Evolutionary conservation across 2,329 filamentous ascomycete genomes (phyloP), one percentile per base, ranked within the genome.

Genomic region (Harringtonia lauricola): DNA sequence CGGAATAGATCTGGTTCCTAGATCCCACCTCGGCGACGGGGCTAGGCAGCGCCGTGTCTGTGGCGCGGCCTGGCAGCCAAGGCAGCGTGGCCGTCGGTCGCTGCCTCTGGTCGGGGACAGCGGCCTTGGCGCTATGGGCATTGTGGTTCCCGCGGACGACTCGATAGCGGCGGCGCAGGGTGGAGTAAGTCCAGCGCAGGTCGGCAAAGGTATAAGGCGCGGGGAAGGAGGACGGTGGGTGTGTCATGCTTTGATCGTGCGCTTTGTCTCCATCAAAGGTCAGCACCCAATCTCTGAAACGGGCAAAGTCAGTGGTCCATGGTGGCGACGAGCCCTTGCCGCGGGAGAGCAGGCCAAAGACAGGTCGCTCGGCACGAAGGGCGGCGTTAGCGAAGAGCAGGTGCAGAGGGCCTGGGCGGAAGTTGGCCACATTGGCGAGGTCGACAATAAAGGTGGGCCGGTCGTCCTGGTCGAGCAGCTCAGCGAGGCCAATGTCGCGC

Each of bases 371-470:
- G 1, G 72, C 69, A 41, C 79, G 75, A 42, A 90, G 63, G 3
- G 82, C 73, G 10, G 71, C 66, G 56, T 90, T 92, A 26, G 74
- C 72, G 57, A 83, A 89, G 0, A 86, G 52, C 8, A 86, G 69
- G 26, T 74, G 69, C 31, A 89, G 59, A 2, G 67, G 66, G 0
- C 71, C 70, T 1, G 70, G 64, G 19, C 62, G 64, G 38, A 67
- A 69, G 51, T 79, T 81, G n/a, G 63, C 59, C 2, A 67, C 59
- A 53, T 81, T 76, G 8, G 67, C 66, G 41, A 85, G 62, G 54
- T 90, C 84, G 29, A 90, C 67, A 35, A 90, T 72, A 53, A 90
- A 86, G 0, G 82, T 85, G 3, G 84, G 86, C 38, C 86, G 69
- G 40, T 82, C 76, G 57, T 92, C 86, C 51, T 83, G 75, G 55